These are phyloP conservation scores for Schizophyllum amplum DNA, from an alignment of 1,284 basidiomycete species.

Conservation along the genomic window DNA sequence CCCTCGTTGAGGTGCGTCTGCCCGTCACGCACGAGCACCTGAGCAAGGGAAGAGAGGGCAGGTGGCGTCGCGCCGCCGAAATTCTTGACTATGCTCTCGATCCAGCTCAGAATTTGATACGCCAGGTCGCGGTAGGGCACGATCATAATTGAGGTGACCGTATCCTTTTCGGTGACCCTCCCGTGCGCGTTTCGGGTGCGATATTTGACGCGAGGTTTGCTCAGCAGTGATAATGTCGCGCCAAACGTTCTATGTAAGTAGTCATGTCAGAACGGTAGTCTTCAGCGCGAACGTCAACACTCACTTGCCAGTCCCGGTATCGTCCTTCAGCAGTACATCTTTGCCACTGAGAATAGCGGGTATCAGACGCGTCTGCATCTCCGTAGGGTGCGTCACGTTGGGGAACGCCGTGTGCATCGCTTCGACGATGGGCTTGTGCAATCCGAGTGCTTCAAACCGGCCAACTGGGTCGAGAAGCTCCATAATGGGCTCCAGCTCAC, in stretches of 20 bases:
- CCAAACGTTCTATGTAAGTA: slow-evolving; percentile 56
- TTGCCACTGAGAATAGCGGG: slow-evolving; percentile 47
- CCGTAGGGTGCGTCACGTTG: slow-evolving; percentile 47
- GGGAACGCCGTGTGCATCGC: slow-evolving; percentile 56
- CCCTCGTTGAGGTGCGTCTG: slow-evolving; percentile 27
- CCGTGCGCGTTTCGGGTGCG: slow-evolving; percentile 14
- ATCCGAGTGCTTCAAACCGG: slow-evolving; percentile 40
- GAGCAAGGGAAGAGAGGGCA: slow-evolving; percentile 36
- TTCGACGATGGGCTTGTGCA: slow-evolving; percentile 37
- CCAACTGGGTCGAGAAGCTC: slow-evolving; percentile 1
- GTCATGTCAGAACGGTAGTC: slow-evolving; percentile 1
- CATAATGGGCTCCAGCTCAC: not conserved
- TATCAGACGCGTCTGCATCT: slow-evolving; percentile 52
- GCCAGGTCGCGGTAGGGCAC: slow-evolving; percentile 73
- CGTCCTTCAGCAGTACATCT: slow-evolving; percentile 59
- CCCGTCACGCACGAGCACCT: slow-evolving; percentile 53
- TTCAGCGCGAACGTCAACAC: slow-evolving; percentile 9
- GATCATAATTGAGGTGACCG: slow-evolving; percentile 48
- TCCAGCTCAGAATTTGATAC: slow-evolving; percentile 62
- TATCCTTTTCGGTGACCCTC: slow-evolving; percentile 11
- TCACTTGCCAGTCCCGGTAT: slow-evolving; percentile 72
- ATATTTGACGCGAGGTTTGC: slow-evolving; percentile 33
- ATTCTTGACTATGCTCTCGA: slow-evolving; percentile 39
- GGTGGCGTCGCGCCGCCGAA: slow-evolving; percentile 18
- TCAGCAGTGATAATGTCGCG: slow-evolving; percentile 54